Evolutionary conservation across 495 filamentous ascomycete species (phyloP), one percentile per base, ranked within the genome.

Genomic region (Chaetomium fimeti): DNA sequence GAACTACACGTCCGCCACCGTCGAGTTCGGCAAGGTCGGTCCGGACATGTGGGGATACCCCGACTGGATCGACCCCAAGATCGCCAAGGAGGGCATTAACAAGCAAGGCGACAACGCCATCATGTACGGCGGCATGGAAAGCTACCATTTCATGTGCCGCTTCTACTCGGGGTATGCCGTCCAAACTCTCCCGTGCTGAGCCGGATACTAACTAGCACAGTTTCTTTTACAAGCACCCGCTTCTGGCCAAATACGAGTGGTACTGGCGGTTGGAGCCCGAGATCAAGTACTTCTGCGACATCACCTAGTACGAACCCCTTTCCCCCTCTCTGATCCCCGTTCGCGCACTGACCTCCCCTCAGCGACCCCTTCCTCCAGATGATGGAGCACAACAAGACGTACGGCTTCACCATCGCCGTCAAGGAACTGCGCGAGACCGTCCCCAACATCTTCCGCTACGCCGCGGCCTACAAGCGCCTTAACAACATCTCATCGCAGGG

Each of bases 211-310:
- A 76, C 65, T 24, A 27, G 24, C 22, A 24, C 67, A 95, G 93
- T 45, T 91, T 92, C 77, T 99, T 99, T 80, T 99, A 96, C 82
- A 96, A 97, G 79, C 94, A 99, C 71, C 90, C 93, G 66, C 86
- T 98, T 25, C 85, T 99, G 43, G 82, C 88, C 71, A 96, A 99
- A 78, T 99, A 98, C 79, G 91, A 97, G 74, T 99, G 94, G 94
- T 99, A 99, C 81, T 99, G 94, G 94, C 91, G 94, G 53, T 78
- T 99, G 77, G 94, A 99, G 86, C 94, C 94, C 73, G 94, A 99
- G 77, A 98, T 99, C 88, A 97, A 93, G 81, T 99, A 98, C 82
- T 99, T 98, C 82, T 99, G 94, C 75, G 94, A 99, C 70, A 97
- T 99, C 67, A 99, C 94, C 64, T 99, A 99, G 93, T 97, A 89